These are phyloP conservation scores for Zasmidium cellare DNA, from an alignment of 2,329 filamentous ascomycete species.

Conservation along the genomic window DNA sequence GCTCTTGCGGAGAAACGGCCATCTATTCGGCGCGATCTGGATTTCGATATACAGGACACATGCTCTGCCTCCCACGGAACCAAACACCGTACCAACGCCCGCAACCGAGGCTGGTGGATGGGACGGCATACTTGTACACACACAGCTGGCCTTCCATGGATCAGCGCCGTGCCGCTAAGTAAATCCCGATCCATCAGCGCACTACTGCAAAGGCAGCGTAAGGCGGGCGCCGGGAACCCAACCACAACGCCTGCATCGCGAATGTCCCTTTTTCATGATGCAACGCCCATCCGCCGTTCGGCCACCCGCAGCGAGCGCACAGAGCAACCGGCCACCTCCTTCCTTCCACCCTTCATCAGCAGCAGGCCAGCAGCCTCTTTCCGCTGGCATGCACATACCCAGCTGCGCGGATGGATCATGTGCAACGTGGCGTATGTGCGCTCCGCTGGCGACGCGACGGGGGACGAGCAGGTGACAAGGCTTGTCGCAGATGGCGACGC, in stretches of 20 bases:
- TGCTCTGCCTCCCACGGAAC: not conserved
- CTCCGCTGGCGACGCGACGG: too few species aligned
- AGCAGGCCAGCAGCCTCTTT: too few species aligned
- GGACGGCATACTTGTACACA: not conserved
- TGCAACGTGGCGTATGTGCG: not conserved
- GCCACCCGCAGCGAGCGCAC: not conserved
- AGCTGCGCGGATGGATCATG: too few species aligned
- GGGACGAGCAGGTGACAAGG: not conserved
- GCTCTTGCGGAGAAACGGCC: not conserved
- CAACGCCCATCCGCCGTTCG: not conserved
- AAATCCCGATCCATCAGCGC: not conserved
- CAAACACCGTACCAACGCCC: not conserved
- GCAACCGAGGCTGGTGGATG: not conserved
- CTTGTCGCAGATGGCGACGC: not conserved
- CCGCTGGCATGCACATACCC: too few species aligned
- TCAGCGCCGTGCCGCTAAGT: not conserved
- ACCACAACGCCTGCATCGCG: not conserved
- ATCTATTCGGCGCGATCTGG: too few species aligned
- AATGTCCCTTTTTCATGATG: not conserved
- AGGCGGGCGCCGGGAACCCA: not conserved
- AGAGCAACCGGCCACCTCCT: not conserved
- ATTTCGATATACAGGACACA: not conserved
- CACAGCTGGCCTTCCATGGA: not conserved
- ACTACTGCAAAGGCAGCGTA: not conserved
- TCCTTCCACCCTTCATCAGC: not conserved